Evolutionary conservation across 140 eudicot genomes (phyloP).

Genomic region (Oenanthe javanica): DNA sequence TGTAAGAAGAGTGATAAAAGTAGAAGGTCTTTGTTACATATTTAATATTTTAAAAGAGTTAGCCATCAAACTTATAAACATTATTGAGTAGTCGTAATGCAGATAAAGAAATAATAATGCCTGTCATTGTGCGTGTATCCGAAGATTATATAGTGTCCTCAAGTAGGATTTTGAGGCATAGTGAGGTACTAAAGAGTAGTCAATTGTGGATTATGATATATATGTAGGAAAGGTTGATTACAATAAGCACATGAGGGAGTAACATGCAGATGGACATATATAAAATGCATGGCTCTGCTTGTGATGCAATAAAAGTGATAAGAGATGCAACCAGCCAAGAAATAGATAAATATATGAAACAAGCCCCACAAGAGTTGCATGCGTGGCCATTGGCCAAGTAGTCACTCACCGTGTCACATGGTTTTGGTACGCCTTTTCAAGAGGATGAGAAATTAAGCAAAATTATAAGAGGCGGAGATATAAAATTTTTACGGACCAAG

Average conservation of each 20-base stretch:
- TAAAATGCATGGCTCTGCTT: neutral
- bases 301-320: slow-evolving; percentile 1
- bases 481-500: neutral
- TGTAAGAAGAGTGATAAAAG: no score
- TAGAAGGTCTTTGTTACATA: no score
- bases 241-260: slow-evolving; percentile 32
- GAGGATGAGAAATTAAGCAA: neutral
- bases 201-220: slow-evolving; percentile 18
- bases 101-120: neutral
- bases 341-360: neutral
- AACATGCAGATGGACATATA: slow-evolving; percentile 27
- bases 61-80: neutral
- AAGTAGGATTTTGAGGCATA: neutral
- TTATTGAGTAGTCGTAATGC: neutral
- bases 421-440: neutral
- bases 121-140: neutral
- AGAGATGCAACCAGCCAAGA: slow-evolving; percentile 5
- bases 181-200: slow-evolving; percentile 9
- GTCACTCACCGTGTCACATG: slow-evolving; percentile 50
- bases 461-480: neutral
- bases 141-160: neutral
- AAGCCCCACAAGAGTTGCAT: slow-evolving; percentile 18
- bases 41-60: no score
- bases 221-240: slow-evolving; percentile 16
- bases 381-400: slow-evolving; percentile 30